Conservation (phyloP, 352 stramenopile genomes). For the Phytophthora vignae region DNA sequence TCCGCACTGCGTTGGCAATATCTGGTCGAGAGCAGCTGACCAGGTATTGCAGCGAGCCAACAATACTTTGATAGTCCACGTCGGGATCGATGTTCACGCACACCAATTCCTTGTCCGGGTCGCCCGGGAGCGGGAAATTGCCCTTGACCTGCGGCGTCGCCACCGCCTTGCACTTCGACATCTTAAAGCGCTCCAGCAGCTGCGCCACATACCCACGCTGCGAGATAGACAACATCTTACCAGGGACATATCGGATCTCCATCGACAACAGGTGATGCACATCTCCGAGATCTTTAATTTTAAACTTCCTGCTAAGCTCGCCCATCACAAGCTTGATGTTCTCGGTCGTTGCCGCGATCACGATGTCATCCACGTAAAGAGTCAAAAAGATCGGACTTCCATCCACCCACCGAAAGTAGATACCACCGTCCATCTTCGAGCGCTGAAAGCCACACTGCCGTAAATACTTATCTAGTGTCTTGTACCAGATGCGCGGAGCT, state of each 20-base stretch:
- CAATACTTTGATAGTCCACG: background rate
- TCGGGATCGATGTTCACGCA: background rate
- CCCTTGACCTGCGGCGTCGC: background rate
- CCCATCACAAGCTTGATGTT: too few relatives aligned
- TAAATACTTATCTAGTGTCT: background rate
- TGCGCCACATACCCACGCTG: too few relatives aligned
- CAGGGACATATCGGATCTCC: too few relatives aligned
- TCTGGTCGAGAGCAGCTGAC: background rate
- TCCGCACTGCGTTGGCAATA: background rate
- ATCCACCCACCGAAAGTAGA: background rate
- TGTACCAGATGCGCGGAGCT: background rate
- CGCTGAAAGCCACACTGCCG: background rate
- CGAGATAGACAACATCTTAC: too few relatives aligned
- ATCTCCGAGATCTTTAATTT: too few relatives aligned
- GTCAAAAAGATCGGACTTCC: background rate
- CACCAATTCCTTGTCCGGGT: background rate
- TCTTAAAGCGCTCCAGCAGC: too few relatives aligned
- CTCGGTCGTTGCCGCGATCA: background rate
- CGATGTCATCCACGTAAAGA: background rate
- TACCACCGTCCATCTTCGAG: background rate
- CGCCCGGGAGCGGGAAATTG: background rate
- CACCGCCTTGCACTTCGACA: background rate
- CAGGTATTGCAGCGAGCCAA: background rate
- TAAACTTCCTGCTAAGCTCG: too few relatives aligned
- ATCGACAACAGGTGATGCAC: too few relatives aligned